Evolutionary conservation across 768 basidiomycete genomes (phyloP), one percentile per base, ranked within the genome.

Genomic region (Leccinum longicurvipes): DNA sequence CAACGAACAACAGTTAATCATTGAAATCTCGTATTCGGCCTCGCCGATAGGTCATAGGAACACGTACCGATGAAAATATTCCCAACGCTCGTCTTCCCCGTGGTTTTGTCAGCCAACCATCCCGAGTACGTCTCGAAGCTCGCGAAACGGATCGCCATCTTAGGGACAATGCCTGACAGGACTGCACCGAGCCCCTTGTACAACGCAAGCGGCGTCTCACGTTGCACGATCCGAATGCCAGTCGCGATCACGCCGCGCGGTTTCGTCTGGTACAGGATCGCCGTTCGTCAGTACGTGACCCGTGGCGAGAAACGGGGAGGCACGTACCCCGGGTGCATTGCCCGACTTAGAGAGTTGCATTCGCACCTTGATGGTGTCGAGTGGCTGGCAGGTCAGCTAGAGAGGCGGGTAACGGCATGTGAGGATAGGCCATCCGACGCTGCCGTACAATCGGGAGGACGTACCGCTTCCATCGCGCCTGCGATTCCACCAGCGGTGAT

Each of bases 291-390:
- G 48, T 28, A 17, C 34, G 29, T 19, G 31, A 21, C 6, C 28
- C 27, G 29, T 17, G 6, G 11, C 23, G 29, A 10, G 24, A 24
- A 27, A 28, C 36, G 17, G 25, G 23, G 32, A 23, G 21, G 25
- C 3, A 87, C 91, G 69, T 73, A 98, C 97, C 47, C 97, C 97
- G 51, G 90, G 84, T 41, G 79, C 71, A 54, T 78, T 76, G 31
- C 93, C 84, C 10, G 93, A 87, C 73, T 77, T 84, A 56, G 91
- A 91, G 54, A 99, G 85, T 76, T 99, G 97, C 97, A 99, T 99
- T n/a, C 97, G 92, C 63, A 98, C 96, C 77, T 98, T 98, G 79
- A 98, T 98, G 24, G 97, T 98, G 71, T 99, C 97, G 44, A 98
- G 84, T 11, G 94, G 94, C 69, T 96, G 94, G 72, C 94, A 96